Conservation (phyloP, 108 stramenopile genomes). For the Fragilariopsis cylindrus region DNA sequence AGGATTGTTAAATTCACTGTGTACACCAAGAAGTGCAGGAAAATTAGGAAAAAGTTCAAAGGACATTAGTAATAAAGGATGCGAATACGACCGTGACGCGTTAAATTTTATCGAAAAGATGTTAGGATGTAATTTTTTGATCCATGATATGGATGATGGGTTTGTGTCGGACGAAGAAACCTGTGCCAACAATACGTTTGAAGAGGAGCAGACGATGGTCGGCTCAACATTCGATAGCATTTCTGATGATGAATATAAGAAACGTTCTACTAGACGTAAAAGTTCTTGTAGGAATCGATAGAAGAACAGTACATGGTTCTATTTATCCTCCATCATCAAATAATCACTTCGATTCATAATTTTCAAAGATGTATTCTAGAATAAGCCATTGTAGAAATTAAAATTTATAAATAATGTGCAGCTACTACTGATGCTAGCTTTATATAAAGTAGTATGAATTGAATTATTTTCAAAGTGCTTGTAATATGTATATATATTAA, state of each 20-base stretch:
- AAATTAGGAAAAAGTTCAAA: background rate
- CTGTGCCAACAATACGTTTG: conserved; percentile 11
- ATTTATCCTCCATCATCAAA: background rate
- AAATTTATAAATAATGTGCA: too few relatives aligned
- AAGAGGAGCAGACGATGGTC: conserved; percentile 4
- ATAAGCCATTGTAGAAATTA: too few relatives aligned
- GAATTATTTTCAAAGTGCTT: background rate
- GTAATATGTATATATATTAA: background rate
- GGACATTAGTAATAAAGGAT: background rate
- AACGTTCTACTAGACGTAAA: background rate
- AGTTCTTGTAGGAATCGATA: conserved; percentile 5
- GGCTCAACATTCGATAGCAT: conserved; percentile 18
- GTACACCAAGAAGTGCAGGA: conserved; percentile 1
- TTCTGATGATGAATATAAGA: conserved; percentile 18
- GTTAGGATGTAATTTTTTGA: conserved; percentile 14
- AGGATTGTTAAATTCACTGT: background rate
- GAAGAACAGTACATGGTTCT: background rate
- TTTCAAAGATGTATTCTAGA: too few relatives aligned
- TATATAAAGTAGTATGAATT: too few relatives aligned
- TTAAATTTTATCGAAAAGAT: conserved; percentile 15
- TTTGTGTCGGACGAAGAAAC: conserved; percentile 18
- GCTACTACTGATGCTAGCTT: too few relatives aligned
- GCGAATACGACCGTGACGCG: background rate
- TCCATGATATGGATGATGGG: conserved; percentile 14
- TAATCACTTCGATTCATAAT: background rate